Conservation (phyloP, 495 filamentous ascomycete species). For the Podospora bellae-mahoneyi region DNA sequence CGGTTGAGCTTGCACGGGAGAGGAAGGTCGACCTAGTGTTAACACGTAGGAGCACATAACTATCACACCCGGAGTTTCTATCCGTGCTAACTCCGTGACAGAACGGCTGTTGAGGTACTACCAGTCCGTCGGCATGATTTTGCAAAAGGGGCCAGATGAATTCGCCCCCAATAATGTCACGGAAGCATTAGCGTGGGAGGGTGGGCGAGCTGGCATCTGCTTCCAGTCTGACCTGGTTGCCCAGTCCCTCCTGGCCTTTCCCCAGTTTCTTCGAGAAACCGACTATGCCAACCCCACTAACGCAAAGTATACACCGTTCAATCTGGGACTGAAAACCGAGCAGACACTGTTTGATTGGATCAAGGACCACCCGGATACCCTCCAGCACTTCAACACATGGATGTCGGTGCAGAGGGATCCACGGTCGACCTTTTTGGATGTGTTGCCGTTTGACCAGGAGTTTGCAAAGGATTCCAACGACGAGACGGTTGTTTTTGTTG, state of each 20-base stretch:
- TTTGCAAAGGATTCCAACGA: neutral
- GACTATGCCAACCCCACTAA: neutral
- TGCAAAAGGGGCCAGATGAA: neutral
- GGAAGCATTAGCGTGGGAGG: neutral
- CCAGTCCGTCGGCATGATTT: too few relatives aligned
- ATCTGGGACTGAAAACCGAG: neutral
- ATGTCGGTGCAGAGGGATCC: neutral
- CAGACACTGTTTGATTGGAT: neutral
- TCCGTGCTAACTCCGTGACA: too few relatives aligned
- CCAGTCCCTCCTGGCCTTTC: neutral
- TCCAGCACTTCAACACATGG: neutral
- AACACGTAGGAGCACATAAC: too few relatives aligned
- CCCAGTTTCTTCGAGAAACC: neutral
- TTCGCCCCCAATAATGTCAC: neutral
- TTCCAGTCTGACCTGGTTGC: neutral
- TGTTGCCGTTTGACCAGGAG: slow-evolving; percentile 10
- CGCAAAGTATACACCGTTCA: neutral
- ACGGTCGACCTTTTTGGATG: neutral
- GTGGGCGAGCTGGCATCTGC: neutral
- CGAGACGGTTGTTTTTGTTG: neutral
- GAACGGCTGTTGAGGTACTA: too few relatives aligned
- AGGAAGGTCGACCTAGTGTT: too few relatives aligned
- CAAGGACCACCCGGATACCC: neutral
- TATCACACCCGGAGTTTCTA: too few relatives aligned
- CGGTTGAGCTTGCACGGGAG: too few relatives aligned